These are phyloP conservation scores for Coemansia aciculifera DNA, from an alignment of 192 early-diverging fungal species.

Conservation along the genomic window DNA sequence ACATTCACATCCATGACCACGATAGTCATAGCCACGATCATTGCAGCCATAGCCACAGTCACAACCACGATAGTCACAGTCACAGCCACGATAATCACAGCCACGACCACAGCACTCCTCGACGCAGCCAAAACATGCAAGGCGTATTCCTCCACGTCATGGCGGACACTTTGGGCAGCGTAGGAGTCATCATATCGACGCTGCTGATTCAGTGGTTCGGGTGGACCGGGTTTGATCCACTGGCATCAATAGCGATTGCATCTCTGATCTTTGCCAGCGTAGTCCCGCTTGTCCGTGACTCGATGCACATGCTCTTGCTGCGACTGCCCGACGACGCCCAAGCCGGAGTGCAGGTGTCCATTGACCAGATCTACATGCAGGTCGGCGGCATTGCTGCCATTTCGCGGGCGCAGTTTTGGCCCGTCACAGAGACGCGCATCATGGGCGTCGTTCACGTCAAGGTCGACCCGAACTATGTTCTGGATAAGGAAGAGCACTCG, in stretches of 20 bases:
- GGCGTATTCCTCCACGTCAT: conserved; percentile 94
- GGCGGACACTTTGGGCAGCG: conserved; percentile 92
- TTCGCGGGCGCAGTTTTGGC: conserved; percentile 47
- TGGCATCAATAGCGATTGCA: conserved; percentile 91
- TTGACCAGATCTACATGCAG: conserved; percentile 17
- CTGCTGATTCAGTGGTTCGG: conserved; percentile 85
- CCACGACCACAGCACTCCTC: conserved; percentile 55
- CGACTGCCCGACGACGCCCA: conserved; percentile 46
- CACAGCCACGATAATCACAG: conserved; percentile 24
- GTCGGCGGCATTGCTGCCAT: conserved; percentile 14
- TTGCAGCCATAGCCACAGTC: conserved; percentile 47
- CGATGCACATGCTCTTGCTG: conserved; percentile 58
- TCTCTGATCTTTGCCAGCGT: conserved; percentile 82
- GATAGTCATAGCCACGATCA: conserved; percentile 34
- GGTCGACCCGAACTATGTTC: conserved; percentile 10
- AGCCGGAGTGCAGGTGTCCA: conserved; percentile 20
- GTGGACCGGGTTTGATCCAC: conserved; percentile 94
- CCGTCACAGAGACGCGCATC: conserved; percentile 45
- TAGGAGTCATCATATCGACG: conserved; percentile 94
- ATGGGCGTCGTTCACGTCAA: conserved; percentile 35
- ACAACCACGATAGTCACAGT: conserved; percentile 56
- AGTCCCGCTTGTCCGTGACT: conserved; percentile 78
- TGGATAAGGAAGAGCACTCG: conserved; percentile 25
- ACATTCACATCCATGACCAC: not conserved
- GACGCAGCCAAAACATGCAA: conserved; percentile 82